Evolutionary conservation across 2,329 filamentous ascomycete species (phyloP), one percentile per base, ranked within the genome.

Genomic region (Aspergillus pseudoterreus): DNA sequence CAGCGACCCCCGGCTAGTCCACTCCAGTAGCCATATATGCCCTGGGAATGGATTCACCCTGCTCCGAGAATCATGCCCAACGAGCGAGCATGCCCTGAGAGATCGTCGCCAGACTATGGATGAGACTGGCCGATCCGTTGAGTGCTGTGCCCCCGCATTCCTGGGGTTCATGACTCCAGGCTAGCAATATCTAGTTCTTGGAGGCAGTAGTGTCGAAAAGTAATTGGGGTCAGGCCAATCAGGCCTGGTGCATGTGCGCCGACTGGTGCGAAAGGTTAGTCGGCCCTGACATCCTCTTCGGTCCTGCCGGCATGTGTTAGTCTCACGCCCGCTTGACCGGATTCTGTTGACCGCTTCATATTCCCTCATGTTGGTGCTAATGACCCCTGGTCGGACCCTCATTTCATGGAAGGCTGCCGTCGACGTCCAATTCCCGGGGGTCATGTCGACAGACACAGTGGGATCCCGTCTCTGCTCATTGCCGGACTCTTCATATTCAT

Each of bases 91-190:
- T 46, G 48, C 50, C 52, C 47, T 55, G 55, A 43, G 45, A 32
- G 55, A 57, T 57, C 55, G 45, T 52, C 52, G n/a, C 15, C 49
- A 24, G 35, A 43, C 49, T 11, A 22, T 43, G n/a, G 22, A 11
- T 42, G 19, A n/a, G 35, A n/a, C 35, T n/a, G 15, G 35, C 4
- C 11, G 39, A 14, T 42, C 15, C 39, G 17, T 39, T 9, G 27
- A 21, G n/a, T 19, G 22, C 39, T 21, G 44, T 36, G 36, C 38
- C 48, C 47, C 51, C 44, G 43, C 48, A 54, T 54, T 48, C 30
- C 41, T 30, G 42, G 38, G 49, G 39, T 30, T 41, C 21, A 24
- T 44, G n/a, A 27, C n/a, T 12, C 35, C 8, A 30, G 19, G 19
- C 30, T 27, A 30, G 27, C 27, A 30, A 21, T 22, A 22, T 22